These are phyloP conservation scores for Metschnikowia anglica DNA, from an alignment of 805 yeast species.

Conservation along the genomic window DNA sequence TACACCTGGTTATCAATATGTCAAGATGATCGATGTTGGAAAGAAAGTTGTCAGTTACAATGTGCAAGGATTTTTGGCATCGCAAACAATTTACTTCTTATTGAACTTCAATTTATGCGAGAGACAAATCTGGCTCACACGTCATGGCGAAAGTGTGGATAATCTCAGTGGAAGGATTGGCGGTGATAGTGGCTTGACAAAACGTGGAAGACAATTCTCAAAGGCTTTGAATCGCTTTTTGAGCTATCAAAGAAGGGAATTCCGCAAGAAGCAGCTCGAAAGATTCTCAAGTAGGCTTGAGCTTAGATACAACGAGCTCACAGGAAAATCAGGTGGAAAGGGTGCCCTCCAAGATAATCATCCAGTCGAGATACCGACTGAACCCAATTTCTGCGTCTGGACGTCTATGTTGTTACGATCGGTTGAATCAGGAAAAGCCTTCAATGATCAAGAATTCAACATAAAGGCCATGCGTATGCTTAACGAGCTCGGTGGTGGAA, in stretches of 20 bases:
- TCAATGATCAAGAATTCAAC: constrained; percentile 72
- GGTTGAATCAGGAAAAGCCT: constrained; percentile 71
- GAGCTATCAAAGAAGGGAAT: constrained; percentile 64
- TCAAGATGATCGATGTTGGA: constrained; percentile 95
- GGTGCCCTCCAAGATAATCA: constrained; percentile 14
- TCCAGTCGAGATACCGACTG: constrained; percentile 43
- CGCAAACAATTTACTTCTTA: constrained; percentile 88
- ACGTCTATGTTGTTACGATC: constrained; percentile 82
- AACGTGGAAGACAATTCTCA: constrained; percentile 74
- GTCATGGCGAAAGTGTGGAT: constrained; percentile 92
- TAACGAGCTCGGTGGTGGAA: constrained; percentile 92
- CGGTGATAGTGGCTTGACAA: constrained; percentile 82
- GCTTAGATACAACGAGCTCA: constrained; percentile 38
- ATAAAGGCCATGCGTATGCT: constrained; percentile 89
- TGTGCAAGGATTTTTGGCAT: constrained; percentile 81
- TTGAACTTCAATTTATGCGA: constrained; percentile 80
- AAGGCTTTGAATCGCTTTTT: constrained; percentile 73
- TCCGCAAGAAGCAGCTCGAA: constrained; percentile 60
- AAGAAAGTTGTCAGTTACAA: constrained; percentile 90
- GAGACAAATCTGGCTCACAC: constrained; percentile 90
- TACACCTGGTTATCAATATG: constrained; percentile 68
- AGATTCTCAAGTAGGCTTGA: constrained; percentile 48
- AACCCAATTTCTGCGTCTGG: constrained; percentile 86
- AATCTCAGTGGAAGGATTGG: constrained; percentile 86
- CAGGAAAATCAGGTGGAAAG: constrained; percentile 26